These are phyloP conservation scores for Lasiodiplodia sp. DNA, from an alignment of 2,329 filamentous ascomycete genomes.

Conservation along the genomic window DNA sequence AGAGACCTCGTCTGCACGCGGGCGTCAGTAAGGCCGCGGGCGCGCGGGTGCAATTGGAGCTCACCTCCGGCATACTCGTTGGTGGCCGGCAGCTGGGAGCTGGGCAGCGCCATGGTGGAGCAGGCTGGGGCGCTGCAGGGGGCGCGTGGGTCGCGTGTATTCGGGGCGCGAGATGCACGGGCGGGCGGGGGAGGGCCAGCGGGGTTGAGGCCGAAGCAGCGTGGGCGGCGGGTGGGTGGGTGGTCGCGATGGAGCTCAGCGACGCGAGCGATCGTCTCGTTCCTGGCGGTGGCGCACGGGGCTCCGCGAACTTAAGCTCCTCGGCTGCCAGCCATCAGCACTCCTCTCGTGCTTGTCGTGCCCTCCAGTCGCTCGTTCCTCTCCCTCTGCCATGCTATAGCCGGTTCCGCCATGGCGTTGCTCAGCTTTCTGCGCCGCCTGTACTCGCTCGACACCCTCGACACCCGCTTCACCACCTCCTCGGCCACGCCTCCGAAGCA, in stretches of 20 bases:
- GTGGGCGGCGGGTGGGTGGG: neutral
- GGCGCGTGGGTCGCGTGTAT: neutral
- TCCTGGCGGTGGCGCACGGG: conserved; percentile 23
- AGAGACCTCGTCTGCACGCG: conserved; percentile 83
- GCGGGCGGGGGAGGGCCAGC: neutral
- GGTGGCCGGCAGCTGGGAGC: conserved; percentile 47
- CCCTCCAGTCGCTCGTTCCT: neutral
- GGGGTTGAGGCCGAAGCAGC: conserved; percentile 3
- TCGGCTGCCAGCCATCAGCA: neutral
- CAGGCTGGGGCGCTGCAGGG: conserved; percentile 28
- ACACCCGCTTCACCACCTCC: conserved; percentile 75
- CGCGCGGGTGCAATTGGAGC: conserved; percentile 14
- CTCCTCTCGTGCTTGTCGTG: neutral
- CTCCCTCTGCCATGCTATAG: conserved; percentile 15
- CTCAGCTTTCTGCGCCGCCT: conserved; percentile 60
- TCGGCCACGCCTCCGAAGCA: conserved; percentile 68
- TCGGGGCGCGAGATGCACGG: conserved; percentile 3
- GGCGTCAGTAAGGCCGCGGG: conserved; percentile 3
- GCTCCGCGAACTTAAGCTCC: conserved; percentile 4
- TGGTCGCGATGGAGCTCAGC: conserved; percentile 21
- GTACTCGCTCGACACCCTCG: conserved; percentile 72
- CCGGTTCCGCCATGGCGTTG: conserved; percentile 48
- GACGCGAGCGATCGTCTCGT: conserved; percentile 1
- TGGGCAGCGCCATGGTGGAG: conserved; percentile 48
- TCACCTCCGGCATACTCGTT: conserved; percentile 56